A percentile compares a stretch with the other conserved stretches of the same genome.
Conservation (phyloP, 257 asterid species). For the Penstemon barbatus region DNA sequence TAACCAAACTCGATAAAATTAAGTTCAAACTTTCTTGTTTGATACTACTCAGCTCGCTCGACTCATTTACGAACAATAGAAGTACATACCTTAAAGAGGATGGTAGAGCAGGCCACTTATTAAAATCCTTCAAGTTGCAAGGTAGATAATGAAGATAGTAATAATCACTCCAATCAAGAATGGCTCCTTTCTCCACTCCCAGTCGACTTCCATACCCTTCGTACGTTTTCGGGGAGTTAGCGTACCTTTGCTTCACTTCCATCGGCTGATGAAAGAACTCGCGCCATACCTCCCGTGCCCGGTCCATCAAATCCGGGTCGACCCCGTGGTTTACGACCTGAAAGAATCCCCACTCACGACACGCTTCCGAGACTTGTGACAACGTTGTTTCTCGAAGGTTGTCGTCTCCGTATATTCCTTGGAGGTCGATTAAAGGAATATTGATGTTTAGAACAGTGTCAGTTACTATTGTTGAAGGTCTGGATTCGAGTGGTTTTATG, state of each 20-base stretch:
- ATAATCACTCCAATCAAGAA: conserved; percentile 94
- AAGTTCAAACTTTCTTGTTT: too few species aligned
- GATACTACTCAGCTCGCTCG: too few species aligned
- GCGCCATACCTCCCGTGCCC: conserved; percentile 65
- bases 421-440: conserved; percentile 62
- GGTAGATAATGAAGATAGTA: conserved; percentile 79
- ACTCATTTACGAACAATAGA: too few species aligned
- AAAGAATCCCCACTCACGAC: conserved; percentile 81
- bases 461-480: conserved; percentile 32
- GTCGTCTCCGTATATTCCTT: conserved; percentile 25
- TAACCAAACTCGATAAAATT: too few species aligned
- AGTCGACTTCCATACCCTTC: conserved; percentile 91
- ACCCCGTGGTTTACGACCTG: conserved; percentile 84
- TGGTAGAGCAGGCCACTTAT: conserved; percentile 84
- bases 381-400: conserved; percentile 14
- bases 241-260: conserved; percentile 61
- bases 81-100: conserved; percentile 47
- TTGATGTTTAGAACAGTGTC: not conserved
- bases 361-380: conserved; percentile 47
- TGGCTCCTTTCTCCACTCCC: conserved; percentile 77
- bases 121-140: conserved; percentile 52
- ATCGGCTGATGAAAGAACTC: conserved; percentile 68
- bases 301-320: conserved; percentile 54
- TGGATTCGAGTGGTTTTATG: conserved; percentile 45
- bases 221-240: conserved; percentile 70